Evolutionary conservation across 2,329 filamentous ascomycete genomes (phyloP), one percentile per base, ranked within the genome.

Genomic region (Didymella arachidicola): DNA sequence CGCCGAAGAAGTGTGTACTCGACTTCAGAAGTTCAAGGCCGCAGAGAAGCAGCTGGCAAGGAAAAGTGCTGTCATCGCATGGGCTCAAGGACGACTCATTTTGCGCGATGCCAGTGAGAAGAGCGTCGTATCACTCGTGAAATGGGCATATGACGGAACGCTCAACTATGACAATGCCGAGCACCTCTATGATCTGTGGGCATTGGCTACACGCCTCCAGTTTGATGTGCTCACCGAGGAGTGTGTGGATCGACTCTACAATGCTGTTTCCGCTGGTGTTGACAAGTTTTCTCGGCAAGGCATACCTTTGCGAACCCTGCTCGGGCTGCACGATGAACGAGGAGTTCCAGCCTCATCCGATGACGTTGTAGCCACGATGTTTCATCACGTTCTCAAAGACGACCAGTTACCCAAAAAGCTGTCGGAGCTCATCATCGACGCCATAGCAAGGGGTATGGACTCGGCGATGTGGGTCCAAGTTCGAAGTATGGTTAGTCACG

Each of bases 351-450:
- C 12, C 16, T 19, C 3, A 10, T 11, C 26, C 7, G 39, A 64
- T 7, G 41, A 64, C 8, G 42, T 62, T 1, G 53, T 70, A 0
- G 22, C 36, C 0, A 57, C 61, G 2, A 53, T 72, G 1, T 70
- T 74, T 59, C 27, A 51, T 0, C 63, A 64, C 22, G 67, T 70
- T 0, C 53, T 71, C n/a, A 48, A 53, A 2, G 49, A 66, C 7
- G n/a, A 61, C 0, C 49, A 51, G 1, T 39, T 66, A 0, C 68
- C 68, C 0, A n/a, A 36, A 2, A 32, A 53, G 14, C 64, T 73
- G 3, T 50, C 58, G 4, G 4, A 58, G 0, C 57, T 72, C 0
- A 58, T 71, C 16, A 48, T 68, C 3, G 25, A 65, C 4, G 52
- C 62, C 0, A 41, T 73, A 1, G 67, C 64, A 0, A 53, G 60